Percentiles rank a stretch among this genome's conserved stretches.
Evolutionary conservation across 768 basidiomycete species (phyloP).

Genomic region (Neoboletus magnificus): DNA sequence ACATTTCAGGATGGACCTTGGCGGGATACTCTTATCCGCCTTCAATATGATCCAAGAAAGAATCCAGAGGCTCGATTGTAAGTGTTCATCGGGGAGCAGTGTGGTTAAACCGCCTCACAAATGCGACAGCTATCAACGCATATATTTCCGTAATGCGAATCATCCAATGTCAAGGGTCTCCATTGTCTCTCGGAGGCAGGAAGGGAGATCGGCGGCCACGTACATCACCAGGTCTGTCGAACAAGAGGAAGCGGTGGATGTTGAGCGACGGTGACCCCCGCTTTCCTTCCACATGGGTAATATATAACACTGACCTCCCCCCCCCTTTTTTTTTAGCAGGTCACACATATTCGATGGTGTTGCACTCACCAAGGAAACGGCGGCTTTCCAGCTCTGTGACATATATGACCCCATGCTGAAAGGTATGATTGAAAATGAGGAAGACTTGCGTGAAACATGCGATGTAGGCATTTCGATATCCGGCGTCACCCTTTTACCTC

Average conservation of each 20-base stretch:
- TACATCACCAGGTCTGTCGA: slow-evolving; percentile 31
- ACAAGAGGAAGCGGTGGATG: slow-evolving; percentile 32
- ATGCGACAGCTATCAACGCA: slow-evolving; percentile 78
- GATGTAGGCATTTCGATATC: slow-evolving; percentile 52
- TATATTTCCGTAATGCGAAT: slow-evolving; percentile 87
- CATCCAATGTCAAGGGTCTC: slow-evolving; percentile 78
- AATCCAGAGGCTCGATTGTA: slow-evolving; percentile 74
- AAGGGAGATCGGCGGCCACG: slow-evolving; percentile 35
- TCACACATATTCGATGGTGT: slow-evolving; percentile 91
- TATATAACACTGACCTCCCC: not conserved
- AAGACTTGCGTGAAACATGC: slow-evolving; percentile 66
- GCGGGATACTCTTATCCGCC: slow-evolving; percentile 82
- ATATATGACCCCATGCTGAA: slow-evolving; percentile 83
- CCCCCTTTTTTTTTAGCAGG: slow-evolving; percentile 36
- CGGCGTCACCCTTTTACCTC: not conserved
- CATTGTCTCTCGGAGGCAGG: slow-evolving; percentile 60
- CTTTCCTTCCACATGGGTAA: not conserved
- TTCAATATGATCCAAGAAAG: slow-evolving; percentile 86
- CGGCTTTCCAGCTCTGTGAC: slow-evolving; percentile 93
- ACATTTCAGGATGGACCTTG: slow-evolving; percentile 94
- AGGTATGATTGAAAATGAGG: slow-evolving; percentile 72
- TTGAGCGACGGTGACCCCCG: slow-evolving; percentile 29
- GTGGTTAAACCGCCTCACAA: slow-evolving; percentile 1
- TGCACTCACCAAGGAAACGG: slow-evolving; percentile 76
- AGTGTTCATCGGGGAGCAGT: slow-evolving; percentile 26